phyloP scores from a whole-genome alignment of 345 rosid species.

The Eucalyptus camaldulensis region DNA sequence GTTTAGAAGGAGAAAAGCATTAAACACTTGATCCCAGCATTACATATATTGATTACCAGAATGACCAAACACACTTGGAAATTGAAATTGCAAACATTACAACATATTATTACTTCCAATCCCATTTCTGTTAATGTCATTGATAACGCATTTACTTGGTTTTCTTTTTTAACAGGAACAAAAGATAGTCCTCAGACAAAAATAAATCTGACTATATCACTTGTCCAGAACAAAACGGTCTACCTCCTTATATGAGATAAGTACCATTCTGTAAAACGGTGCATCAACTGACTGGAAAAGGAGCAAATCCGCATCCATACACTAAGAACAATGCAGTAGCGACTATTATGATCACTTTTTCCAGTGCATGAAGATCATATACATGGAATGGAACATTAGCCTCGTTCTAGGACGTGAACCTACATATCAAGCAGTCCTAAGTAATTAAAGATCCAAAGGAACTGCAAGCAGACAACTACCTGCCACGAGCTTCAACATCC shows the following conservation, averaged over 20 bases:
- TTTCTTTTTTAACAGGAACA: background rate
- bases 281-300: background rate
- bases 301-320: background rate
- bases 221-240: background rate
- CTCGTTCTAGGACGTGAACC: background rate
- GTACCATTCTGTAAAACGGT: background rate
- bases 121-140: background rate
- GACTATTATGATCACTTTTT: background rate
- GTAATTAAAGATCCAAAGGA: background rate
- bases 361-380: background rate
- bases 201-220: background rate
- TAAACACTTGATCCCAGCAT: background rate
- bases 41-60: background rate
- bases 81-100: background rate
- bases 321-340: background rate
- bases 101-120: background rate
- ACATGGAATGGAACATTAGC: background rate
- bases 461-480: conserved; percentile 17
- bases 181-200: background rate
- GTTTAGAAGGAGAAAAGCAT: background rate
- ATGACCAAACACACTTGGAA: background rate
- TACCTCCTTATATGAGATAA: background rate
- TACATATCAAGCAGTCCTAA: background rate
- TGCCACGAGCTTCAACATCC: conserved; percentile 90
- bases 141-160: background rate